phyloP scores from a whole-genome alignment of 768 basidiomycete genomes.

The Suillus discolor region DNA sequence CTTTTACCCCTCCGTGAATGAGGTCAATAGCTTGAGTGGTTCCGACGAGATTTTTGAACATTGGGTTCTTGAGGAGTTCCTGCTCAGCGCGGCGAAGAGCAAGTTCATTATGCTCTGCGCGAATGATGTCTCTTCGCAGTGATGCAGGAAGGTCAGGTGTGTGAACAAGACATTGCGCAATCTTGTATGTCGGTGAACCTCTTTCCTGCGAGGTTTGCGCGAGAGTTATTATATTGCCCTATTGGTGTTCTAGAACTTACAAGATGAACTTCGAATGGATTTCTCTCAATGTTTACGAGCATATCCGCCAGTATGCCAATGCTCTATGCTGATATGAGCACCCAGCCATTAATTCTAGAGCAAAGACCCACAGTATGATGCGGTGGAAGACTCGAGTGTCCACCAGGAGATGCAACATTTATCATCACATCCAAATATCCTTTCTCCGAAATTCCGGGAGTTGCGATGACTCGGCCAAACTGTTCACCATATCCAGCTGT shows the following conservation, averaged over 20 bases:
- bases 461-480: slow-evolving; percentile 58
- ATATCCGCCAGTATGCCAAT: slow-evolving; percentile 81
- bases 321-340: slow-evolving; percentile 43
- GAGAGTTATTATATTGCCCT: neutral
- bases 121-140: slow-evolving; percentile 50
- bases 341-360: slow-evolving; percentile 7
- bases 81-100: slow-evolving; percentile 55
- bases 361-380: slow-evolving; percentile 62
- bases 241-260: slow-evolving; percentile 33
- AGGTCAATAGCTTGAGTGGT: slow-evolving; percentile 79
- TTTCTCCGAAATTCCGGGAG: slow-evolving; percentile 72
- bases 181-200: slow-evolving; percentile 57
- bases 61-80: slow-evolving; percentile 41
- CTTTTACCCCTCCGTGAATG: slow-evolving; percentile 60
- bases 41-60: slow-evolving; percentile 48
- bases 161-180: slow-evolving; percentile 69
- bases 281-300: slow-evolving; percentile 66
- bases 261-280: slow-evolving; percentile 58
- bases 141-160: slow-evolving; percentile 52
- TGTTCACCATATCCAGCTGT: slow-evolving; percentile 52
- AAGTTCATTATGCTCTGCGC: slow-evolving; percentile 49
- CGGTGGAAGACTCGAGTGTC: slow-evolving; percentile 87
- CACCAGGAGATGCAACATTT: slow-evolving; percentile 71
- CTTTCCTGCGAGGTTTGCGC: slow-evolving; percentile 48
- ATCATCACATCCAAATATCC: slow-evolving; percentile 66